Percentiles rank a stretch among this genome's conserved stretches.
phyloP scores from a whole-genome alignment of 371 early-diverging fungal species.

The Quaeritorhiza haematococci region DNA sequence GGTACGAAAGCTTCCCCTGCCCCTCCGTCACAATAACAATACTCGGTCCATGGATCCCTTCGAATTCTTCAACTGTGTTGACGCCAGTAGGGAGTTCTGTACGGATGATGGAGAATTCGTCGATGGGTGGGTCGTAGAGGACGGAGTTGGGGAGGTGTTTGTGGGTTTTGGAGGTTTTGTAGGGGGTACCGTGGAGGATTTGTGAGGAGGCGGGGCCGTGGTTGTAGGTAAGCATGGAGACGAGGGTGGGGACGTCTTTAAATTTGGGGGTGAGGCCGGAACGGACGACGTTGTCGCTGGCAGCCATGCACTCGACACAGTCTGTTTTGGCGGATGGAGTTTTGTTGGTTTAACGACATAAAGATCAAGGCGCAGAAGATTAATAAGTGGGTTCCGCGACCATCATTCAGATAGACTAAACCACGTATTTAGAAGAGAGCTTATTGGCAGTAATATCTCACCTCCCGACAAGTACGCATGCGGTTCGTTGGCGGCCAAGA shows the following conservation, averaged over 20 bases:
- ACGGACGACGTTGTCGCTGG: slow-evolving; percentile 95
- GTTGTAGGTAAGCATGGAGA: slow-evolving; percentile 88
- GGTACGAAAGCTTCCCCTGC: slow-evolving; percentile 33
- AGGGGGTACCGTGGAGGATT: slow-evolving; percentile 52
- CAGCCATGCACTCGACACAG: slow-evolving; percentile 97
- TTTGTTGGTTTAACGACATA: background rate
- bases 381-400: background rate
- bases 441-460: slow-evolving; percentile 23
- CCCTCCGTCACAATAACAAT: slow-evolving; percentile 80
- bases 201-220: slow-evolving; percentile 72
- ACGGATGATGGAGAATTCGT: slow-evolving; percentile 82
- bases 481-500: slow-evolving; percentile 93
- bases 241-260: slow-evolving; percentile 89
- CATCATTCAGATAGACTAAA: background rate
- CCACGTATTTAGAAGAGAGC: slow-evolving; percentile 5
- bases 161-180: slow-evolving; percentile 23
- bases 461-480: slow-evolving; percentile 95
- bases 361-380: background rate
- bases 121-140: slow-evolving; percentile 93
- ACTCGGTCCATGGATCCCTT: slow-evolving; percentile 74
- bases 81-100: slow-evolving; percentile 43
- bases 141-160: slow-evolving; percentile 36
- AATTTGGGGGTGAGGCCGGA: slow-evolving; percentile 97
- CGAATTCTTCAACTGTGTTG: slow-evolving; percentile 44
- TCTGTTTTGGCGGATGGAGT: slow-evolving; percentile 47